phyloP scores from a whole-genome alignment of 2,329 filamentous ascomycete genomes.

The Exophiala spinifera region DNA sequence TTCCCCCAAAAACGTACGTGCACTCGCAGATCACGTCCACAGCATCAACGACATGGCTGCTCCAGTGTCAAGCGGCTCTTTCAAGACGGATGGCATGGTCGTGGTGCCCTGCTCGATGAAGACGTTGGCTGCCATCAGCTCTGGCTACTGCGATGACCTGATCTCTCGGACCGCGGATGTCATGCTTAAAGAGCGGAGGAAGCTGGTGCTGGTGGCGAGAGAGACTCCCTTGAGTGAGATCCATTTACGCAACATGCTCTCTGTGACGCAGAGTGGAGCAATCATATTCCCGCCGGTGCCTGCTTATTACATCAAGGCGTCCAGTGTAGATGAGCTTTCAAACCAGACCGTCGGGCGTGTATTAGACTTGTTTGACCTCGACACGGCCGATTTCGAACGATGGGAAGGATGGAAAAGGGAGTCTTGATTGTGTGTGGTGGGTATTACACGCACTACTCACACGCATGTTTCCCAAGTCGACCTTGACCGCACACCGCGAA shows the following conservation, averaged over 20 bases:
- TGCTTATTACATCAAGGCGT: constrained; percentile 45
- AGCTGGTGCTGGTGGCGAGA: constrained; percentile 37
- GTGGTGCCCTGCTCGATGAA: constrained; percentile 47
- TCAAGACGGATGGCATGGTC: constrained; percentile 41
- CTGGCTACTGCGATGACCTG: constrained; percentile 43
- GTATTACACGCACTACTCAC: too few species aligned
- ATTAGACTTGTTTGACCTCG: constrained; percentile 45
- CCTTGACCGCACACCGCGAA: too few species aligned
- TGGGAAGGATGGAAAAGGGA: too few species aligned
- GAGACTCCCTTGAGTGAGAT: constrained; percentile 38
- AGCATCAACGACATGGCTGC: constrained; percentile 30
- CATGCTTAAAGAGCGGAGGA: constrained; percentile 40
- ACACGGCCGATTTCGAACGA: constrained; percentile 41
- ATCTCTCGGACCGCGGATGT: constrained; percentile 45
- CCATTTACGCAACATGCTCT: constrained; percentile 18
- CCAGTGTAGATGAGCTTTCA: constrained; percentile 41
- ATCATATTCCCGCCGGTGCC: constrained; percentile 47
- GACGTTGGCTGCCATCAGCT: constrained; percentile 40
- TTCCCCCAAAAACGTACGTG: constrained; percentile 6
- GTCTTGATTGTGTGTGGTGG: too few species aligned
- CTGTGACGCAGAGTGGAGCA: constrained; percentile 36
- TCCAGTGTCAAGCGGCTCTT: constrained; percentile 27
- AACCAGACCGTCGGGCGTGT: constrained; percentile 48
- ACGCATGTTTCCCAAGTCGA: too few species aligned
- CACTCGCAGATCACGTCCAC: constrained; percentile 20